These are phyloP conservation scores for Podosphaera fusca DNA, from an alignment of 2,329 filamentous ascomycete species.

Conservation along the genomic window DNA sequence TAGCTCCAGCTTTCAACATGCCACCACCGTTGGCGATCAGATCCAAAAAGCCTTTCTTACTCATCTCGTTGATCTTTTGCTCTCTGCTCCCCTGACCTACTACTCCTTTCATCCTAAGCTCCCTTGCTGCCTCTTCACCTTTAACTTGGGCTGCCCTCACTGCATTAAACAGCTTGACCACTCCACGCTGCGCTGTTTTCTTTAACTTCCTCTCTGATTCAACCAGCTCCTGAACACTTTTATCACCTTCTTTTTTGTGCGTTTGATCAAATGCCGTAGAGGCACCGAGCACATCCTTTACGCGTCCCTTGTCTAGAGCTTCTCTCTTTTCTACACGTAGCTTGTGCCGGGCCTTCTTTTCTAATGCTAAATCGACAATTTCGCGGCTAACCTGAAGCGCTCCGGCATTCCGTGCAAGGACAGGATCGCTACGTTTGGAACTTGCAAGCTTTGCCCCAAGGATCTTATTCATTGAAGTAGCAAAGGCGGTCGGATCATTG, in stretches of 20 bases:
- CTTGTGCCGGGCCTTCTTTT: conserved; percentile 57
- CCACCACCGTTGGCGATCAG: conserved; percentile 50
- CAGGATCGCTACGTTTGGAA: conserved; percentile 64
- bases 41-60: conserved; percentile 87
- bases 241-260: conserved; percentile 19
- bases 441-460: conserved; percentile 69
- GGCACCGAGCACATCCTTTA: conserved; percentile 60
- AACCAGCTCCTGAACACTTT: conserved; percentile 30
- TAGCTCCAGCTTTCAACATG: conserved; percentile 30
- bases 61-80: conserved; percentile 86
- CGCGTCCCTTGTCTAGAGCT: conserved; percentile 64
- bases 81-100: conserved; percentile 61
- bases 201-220: conserved; percentile 60
- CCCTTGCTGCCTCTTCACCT: conserved; percentile 52
- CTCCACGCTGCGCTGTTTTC: conserved; percentile 79
- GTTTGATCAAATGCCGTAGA: conserved; percentile 27
- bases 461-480: conserved; percentile 83
- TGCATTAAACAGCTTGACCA: conserved; percentile 90
- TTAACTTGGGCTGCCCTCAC: conserved; percentile 82
- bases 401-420: conserved; percentile 62
- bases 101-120: conserved; percentile 45
- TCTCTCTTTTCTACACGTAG: conserved; percentile 59
- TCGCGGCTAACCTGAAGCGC: conserved; percentile 51
- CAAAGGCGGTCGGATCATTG: conserved; percentile 79
- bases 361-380: conserved; percentile 53